These are phyloP conservation scores for Fraxinus dipetala DNA, from an alignment of 305 asterid species.

Conservation along the genomic window DNA sequence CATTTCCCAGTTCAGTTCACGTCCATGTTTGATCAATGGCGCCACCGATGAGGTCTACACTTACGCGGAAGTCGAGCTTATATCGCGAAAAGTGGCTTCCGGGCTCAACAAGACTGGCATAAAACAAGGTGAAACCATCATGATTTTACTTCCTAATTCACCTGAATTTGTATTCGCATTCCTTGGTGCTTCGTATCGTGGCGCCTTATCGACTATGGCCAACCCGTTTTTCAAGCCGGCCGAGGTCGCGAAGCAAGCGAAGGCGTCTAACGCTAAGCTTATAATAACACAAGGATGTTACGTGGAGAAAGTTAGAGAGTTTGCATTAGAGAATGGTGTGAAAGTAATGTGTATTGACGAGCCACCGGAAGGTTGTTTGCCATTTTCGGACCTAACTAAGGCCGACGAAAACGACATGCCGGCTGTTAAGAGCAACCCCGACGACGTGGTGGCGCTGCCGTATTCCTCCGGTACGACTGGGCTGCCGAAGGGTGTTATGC, in stretches of 20 bases:
- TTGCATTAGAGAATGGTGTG: slow-evolving; percentile 36
- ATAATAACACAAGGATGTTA: slow-evolving; percentile 48
- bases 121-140: slow-evolving; percentile 55
- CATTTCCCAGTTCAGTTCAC: slow-evolving; percentile 31
- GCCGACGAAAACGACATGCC: slow-evolving; percentile 51
- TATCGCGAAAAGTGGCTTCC: slow-evolving; percentile 46
- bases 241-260: slow-evolving; percentile 67
- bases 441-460: slow-evolving; percentile 81
- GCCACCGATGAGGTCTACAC: slow-evolving; percentile 50
- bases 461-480: slow-evolving; percentile 95
- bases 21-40: slow-evolving; percentile 67
- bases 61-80: slow-evolving; percentile 61
- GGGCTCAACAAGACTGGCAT: slow-evolving; percentile 59
- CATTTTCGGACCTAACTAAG: slow-evolving; percentile 44
- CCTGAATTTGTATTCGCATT: slow-evolving; percentile 72
- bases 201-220: slow-evolving; percentile 70
- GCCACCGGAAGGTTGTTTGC: slow-evolving; percentile 42
- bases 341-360: slow-evolving; percentile 50
- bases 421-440: slow-evolving; percentile 46
- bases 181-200: slow-evolving; percentile 66
- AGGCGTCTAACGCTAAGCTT: slow-evolving; percentile 54
- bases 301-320: slow-evolving; percentile 51
- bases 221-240: slow-evolving; percentile 66
- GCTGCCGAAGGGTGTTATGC: slow-evolving; percentile 87
- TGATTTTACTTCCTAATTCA: slow-evolving; percentile 72